Evolutionary conservation across 352 stramenopile species (phyloP).

Genomic region (Phytophthora europaea): DNA sequence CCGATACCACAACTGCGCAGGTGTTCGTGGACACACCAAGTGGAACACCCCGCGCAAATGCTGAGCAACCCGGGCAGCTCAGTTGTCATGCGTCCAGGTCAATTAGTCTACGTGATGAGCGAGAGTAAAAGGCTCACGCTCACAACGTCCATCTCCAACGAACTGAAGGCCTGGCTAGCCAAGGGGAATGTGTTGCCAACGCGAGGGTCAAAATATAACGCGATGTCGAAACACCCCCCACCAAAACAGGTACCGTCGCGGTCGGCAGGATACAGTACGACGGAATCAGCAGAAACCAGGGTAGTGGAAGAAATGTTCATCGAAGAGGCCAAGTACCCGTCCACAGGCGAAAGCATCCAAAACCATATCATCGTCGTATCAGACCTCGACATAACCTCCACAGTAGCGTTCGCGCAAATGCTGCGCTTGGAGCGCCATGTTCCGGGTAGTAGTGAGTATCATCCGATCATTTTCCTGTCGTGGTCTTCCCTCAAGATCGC

Average conservation of each 20-base stretch:
- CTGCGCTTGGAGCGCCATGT: constrained; percentile 55
- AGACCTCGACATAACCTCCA: constrained; percentile 53
- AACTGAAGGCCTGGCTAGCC: constrained; percentile 56
- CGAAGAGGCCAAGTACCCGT: constrained; percentile 41
- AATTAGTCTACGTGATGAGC: constrained; percentile 77
- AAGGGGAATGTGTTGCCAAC: constrained; percentile 52
- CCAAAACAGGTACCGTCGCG: constrained; percentile 2
- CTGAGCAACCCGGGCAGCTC: constrained; percentile 65
- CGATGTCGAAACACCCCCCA: constrained; percentile 6
- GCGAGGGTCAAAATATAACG: constrained; percentile 8
- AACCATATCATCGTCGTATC: constrained; percentile 77
- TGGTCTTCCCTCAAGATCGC: constrained; percentile 51
- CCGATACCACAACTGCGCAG: constrained; percentile 27
- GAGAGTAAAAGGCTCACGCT: constrained; percentile 72
- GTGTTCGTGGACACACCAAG: constrained; percentile 30
- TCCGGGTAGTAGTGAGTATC: constrained; percentile 47
- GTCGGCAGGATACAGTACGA: neutral
- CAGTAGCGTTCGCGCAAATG: constrained; percentile 62
- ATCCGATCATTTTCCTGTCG: constrained; percentile 71
- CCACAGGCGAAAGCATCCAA: constrained; percentile 33
- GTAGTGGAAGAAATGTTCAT: constrained; percentile 48
- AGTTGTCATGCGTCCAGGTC: constrained; percentile 46
- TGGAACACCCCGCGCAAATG: constrained; percentile 33
- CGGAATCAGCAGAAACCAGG: constrained; percentile 14
- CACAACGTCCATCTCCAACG: constrained; percentile 49